phyloP scores from a whole-genome alignment of 306 rosid species.

The Ormosia semicastrata region DNA sequence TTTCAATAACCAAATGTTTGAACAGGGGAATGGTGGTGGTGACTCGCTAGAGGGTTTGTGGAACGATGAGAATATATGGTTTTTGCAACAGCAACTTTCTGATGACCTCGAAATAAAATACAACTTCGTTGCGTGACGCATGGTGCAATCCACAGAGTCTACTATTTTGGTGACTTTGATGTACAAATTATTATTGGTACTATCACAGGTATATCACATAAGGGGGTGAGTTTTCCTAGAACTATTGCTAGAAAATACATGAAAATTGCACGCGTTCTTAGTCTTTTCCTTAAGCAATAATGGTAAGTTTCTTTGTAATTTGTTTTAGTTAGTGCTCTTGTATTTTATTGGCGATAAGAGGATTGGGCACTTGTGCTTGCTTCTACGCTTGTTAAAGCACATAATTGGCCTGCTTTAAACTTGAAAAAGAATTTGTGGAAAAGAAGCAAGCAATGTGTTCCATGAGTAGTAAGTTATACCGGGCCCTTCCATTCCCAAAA shows the following conservation, averaged over 20 bases:
- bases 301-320: background rate
- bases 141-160: background rate
- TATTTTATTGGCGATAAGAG: background rate
- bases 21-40: constrained; percentile 27
- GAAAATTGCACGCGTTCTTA: background rate
- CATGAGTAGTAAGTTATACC: background rate
- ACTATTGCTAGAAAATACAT: background rate
- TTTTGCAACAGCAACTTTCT: constrained; percentile 51
- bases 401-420: constrained; percentile 19
- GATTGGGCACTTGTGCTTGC: constrained; percentile 6
- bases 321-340: background rate
- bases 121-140: constrained; percentile 52
- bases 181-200: background rate
- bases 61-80: constrained; percentile 58
- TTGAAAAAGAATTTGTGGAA: constrained; percentile 6
- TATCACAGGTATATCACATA: background rate
- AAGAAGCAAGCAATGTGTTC: constrained; percentile 22
- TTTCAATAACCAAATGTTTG: background rate
- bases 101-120: constrained; percentile 15
- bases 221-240: background rate
- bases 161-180: background rate
- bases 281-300: background rate
- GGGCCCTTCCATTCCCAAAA: background rate
- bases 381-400: constrained; percentile 36
- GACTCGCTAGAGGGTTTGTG: constrained; percentile 50